phyloP scores from a whole-genome alignment of 176 grass and related monocot genomes.

The Ananas comosus region DNA sequence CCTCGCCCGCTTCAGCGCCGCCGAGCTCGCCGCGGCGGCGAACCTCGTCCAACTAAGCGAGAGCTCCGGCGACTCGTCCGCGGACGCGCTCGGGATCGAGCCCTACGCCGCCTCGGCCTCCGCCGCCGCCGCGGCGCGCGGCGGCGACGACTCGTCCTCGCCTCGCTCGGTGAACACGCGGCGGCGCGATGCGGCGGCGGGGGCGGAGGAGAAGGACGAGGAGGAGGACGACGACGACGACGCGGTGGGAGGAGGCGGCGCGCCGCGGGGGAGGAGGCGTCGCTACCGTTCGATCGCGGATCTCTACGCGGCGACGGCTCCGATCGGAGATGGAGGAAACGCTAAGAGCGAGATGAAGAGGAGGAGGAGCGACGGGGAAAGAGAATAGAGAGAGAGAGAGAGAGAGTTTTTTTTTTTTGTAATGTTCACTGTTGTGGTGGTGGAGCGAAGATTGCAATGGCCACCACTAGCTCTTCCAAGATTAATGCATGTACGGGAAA shows the following conservation, averaged over 20 bases:
- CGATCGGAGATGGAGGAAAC: constrained; percentile 16
- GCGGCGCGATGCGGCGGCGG: too few relatives aligned
- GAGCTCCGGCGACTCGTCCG: constrained; percentile 7
- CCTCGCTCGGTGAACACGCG: constrained; percentile 3
- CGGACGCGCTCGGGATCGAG: background rate
- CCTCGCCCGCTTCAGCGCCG: constrained; percentile 3
- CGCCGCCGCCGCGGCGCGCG: background rate
- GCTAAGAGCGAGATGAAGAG: background rate
- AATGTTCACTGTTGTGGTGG: too few relatives aligned
- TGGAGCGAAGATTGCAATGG: too few relatives aligned
- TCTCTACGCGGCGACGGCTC: constrained; percentile 35
- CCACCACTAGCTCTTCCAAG: too few relatives aligned
- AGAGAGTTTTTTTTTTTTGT: too few relatives aligned
- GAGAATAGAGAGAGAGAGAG: constrained; percentile 16
- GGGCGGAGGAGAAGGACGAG: background rate
- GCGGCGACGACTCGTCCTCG: constrained; percentile 10
- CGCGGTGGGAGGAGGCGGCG: constrained; percentile 13
- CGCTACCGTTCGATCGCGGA: constrained; percentile 36
- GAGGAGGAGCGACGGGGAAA: background rate
- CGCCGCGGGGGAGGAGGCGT: constrained; percentile 33
- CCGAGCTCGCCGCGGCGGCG: constrained; percentile 27
- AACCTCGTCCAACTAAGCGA: constrained; percentile 14
- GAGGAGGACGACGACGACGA: background rate
- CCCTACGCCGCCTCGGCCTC: background rate
- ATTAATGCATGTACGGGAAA: too few relatives aligned